These are phyloP conservation scores for Suillus cothurnatus DNA, from an alignment of 768 basidiomycete species.

Conservation along the genomic window DNA sequence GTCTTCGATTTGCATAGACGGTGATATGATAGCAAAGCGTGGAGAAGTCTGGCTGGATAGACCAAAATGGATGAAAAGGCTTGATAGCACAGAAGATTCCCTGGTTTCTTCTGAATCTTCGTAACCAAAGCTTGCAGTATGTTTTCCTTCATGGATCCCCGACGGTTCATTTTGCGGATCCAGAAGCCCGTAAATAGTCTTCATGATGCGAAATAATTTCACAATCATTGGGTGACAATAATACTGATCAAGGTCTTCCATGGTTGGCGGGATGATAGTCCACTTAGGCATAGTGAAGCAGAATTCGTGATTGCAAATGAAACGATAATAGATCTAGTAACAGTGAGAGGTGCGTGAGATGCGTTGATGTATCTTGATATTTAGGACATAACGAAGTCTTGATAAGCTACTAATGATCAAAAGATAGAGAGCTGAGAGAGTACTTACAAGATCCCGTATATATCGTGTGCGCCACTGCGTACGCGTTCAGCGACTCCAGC, in stretches of 20 bases:
- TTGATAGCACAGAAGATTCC: not conserved
- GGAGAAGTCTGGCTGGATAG: constrained; percentile 5
- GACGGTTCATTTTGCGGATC: not conserved
- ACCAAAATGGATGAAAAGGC: not conserved
- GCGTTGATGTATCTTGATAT: not conserved
- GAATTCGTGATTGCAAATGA: not conserved
- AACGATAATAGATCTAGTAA: not conserved
- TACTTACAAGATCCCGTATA: not conserved
- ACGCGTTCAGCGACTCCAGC: not conserved
- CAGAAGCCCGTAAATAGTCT: not conserved
- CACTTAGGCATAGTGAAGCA: not conserved
- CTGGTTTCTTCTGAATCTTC: not conserved
- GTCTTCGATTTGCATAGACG: not conserved
- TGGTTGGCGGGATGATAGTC: not conserved
- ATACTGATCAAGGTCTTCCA: not conserved
- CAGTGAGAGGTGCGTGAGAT: not conserved
- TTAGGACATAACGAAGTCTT: not conserved
- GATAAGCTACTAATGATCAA: not conserved
- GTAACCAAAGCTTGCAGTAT: not conserved
- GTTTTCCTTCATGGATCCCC: not conserved
- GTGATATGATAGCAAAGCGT: not conserved
- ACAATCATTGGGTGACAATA: not conserved
- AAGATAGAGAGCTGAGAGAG: not conserved
- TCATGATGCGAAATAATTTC: not conserved
- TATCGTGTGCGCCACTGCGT: not conserved